Base-by-base conservation (phyloP, 1,284 basidiomycete species). In the Mycena citricolor region DNA sequence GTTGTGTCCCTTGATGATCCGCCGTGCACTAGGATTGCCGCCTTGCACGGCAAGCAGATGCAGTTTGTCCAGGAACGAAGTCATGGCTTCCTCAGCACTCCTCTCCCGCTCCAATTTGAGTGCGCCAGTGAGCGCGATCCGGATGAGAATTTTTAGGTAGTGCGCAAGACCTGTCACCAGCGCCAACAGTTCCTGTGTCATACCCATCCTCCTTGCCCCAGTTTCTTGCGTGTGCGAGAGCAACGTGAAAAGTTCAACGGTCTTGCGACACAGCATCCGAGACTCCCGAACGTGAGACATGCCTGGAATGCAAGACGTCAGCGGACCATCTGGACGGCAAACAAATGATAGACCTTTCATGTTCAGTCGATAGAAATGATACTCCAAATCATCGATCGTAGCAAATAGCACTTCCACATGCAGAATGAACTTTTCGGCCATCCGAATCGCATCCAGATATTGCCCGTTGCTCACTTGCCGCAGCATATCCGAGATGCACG, bases 401-500 rank as follows among this genome's bases (percentile, higher is more conserved):
- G 92, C 93, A 59, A 99, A 99, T 13, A 99, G 79, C 24, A 97
- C 92, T 68, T 99, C 95, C 48, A 99, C 95, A 61, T 99, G 97
- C 21, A 99, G 71, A 53, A 99, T 97, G 62, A 99, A 99, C 70
- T 90, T 92, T 68, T 98, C 97, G 3, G 97, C 95, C 87, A 98
- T 94, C 52, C 92, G 78, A 57, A 99, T 94, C 43, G 95, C 95
- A 59, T 98, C 94, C 42, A 97, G 77, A 63, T 98, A 95, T 59
- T 94, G 86, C 12, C 93, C 91, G 58, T 89, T 94, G 74, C 93
- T 97, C 67, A 99, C 97, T 60, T 97, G 92, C 49, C 91, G 76
- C 47, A 99, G 74, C 95, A 99, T 99, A 63, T 99, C 95, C 19
- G 93, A 95, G 57, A 99, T 99, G 68, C 97, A 97, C 5, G 95